Percentiles rank a stretch among this genome's conserved stretches.
Conservation (phyloP, 139 green algal species). For the Desmodesmus armatus region DNA sequence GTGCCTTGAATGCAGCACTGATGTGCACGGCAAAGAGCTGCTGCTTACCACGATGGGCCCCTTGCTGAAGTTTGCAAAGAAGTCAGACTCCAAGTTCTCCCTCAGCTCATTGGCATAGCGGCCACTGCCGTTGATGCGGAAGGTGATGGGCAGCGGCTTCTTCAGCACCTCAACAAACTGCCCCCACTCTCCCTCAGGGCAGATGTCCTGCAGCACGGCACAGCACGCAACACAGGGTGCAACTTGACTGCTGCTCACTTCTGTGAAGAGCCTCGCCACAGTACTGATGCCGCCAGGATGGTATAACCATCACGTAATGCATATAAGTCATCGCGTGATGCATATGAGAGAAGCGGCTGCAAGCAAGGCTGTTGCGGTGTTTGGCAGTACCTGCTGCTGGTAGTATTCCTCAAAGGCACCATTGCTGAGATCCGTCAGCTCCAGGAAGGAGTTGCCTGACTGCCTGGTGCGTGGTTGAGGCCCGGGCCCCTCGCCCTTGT, state of each 20-base stretch:
- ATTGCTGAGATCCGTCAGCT: constrained; percentile 57
- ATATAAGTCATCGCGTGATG: too few species aligned
- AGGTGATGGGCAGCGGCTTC: constrained; percentile 91
- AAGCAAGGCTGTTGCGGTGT: too few species aligned
- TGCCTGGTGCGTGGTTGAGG: too few species aligned
- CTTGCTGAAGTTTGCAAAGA: constrained; percentile 71
- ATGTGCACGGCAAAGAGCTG: too few species aligned
- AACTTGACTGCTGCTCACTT: background rate
- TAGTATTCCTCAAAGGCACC: constrained; percentile 77
- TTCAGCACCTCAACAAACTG: constrained; percentile 85
- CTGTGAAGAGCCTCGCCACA: background rate
- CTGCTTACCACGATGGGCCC: constrained; percentile 57
- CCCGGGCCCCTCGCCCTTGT: background rate
- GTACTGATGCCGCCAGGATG: too few species aligned
- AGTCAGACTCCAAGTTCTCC: constrained; percentile 80
- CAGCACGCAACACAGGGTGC: background rate
- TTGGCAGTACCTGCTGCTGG: constrained; percentile 34
- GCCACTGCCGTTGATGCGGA: constrained; percentile 97
- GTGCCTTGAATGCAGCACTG: too few species aligned
- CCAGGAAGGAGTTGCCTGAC: too few species aligned
- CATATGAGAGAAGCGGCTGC: too few species aligned
- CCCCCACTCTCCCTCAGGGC: constrained; percentile 89
- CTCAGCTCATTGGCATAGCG: constrained; percentile 83
- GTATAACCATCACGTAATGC: too few species aligned
- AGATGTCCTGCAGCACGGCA: constrained; percentile 63